Evolutionary conservation across 192 early-diverging fungal genomes (phyloP), one percentile per base, ranked within the genome.

Genomic region (Coemansia sp.): DNA sequence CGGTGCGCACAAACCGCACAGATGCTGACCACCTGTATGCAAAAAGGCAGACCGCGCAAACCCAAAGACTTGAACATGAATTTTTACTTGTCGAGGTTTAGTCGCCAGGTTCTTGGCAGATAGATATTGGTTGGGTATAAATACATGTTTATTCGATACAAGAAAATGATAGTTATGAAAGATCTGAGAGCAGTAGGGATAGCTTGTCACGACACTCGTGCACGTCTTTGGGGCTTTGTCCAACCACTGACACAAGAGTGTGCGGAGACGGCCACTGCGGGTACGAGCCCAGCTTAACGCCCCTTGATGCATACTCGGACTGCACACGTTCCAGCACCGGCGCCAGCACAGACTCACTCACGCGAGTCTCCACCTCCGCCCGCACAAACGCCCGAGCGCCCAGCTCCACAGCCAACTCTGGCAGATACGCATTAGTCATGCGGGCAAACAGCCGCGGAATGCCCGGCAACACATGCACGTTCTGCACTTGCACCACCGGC

Each of bases 401-500:
- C 1, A 52, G 31, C 8, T 65, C 37, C 7, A 40, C 31, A 4
- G 64, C 60, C 26, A 71, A 20, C 4, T 2, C 5, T 1, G 68
- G 68, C 48, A 80, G 79, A 60, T 60, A 74, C 31, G 66, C 64
- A 0, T 51, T 52, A 3, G 60, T 17, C 5, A 80, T 60, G 54
- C 51, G 34, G 23, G 82, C 70, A 68, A 90, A 92, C 37, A 92
- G 67, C 40, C 70, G 61, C 17, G 90, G 89, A 23, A 92, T 75
- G 0, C 89, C 89, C 0, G 90, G 90, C 17, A 92, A 70, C 31
- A 90, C 74, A 58, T 86, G 84, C 36, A 90, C 80, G 60, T 89
- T 89, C 17, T 63, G 26, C 17, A 86, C 84, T 7, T 84, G 67
- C 24, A 89, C 88, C 20, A 90, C 77, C 0, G 90, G 90, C 25